phyloP scores from a whole-genome alignment of 495 filamentous ascomycete species.

The Pyronema domesticum region DNA sequence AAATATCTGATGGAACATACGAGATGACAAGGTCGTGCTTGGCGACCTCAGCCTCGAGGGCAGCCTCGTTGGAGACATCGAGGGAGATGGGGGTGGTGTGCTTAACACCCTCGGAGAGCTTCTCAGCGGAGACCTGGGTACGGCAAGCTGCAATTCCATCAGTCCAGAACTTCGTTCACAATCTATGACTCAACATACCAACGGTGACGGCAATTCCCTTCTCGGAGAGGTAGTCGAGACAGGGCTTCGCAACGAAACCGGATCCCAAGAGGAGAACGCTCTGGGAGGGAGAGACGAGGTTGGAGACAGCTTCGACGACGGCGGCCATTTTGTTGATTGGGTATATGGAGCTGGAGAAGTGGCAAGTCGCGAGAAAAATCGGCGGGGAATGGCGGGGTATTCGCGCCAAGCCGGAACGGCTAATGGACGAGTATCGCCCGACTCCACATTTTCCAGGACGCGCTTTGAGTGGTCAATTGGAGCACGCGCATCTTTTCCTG shows the following conservation, averaged over 20 bases:
- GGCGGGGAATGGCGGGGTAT: conserved; percentile 1
- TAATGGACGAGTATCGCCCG: no score
- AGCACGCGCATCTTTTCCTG: no score
- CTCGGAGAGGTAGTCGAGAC: conserved; percentile 57
- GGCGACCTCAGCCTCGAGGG: conserved; percentile 59
- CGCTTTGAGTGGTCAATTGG: no score
- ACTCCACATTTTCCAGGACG: no score
- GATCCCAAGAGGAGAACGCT: conserved; percentile 54
- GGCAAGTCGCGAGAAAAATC: neutral
- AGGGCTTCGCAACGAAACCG: conserved; percentile 68
- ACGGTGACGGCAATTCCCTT: conserved; percentile 65
- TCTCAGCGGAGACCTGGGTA: conserved; percentile 58
- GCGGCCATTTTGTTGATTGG: neutral
- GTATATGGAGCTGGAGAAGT: neutral
- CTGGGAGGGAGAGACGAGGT: neutral
- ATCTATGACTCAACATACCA: conserved; percentile 36
- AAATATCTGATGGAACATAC: conserved; percentile 2
- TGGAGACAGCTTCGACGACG: neutral
- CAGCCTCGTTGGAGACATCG: conserved; percentile 56
- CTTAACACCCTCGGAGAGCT: conserved; percentile 52
- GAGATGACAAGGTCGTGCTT: conserved; percentile 63
- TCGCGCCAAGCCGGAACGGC: neutral
- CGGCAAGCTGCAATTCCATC: conserved; percentile 48
- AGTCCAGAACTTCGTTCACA: neutral
- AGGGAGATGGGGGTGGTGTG: conserved; percentile 58